These are phyloP conservation scores for Carex myosuroides DNA, from an alignment of 176 grass and related monocot genomes.

Conservation along the genomic window DNA sequence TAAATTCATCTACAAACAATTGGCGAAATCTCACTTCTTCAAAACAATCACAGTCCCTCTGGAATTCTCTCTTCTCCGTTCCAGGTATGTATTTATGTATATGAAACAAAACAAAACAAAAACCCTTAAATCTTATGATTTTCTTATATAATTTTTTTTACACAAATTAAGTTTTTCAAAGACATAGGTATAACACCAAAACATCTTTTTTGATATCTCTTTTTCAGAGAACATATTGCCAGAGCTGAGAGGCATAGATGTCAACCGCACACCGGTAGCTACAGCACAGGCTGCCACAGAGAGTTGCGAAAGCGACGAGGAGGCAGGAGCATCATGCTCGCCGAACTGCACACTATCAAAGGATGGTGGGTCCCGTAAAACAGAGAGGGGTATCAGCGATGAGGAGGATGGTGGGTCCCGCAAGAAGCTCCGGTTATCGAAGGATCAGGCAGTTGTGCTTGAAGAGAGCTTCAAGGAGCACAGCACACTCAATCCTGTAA, in stretches of 20 bases:
- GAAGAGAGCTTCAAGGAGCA: slow-evolving; percentile 90
- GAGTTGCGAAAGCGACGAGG: slow-evolving; percentile 48
- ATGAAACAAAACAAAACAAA: background rate
- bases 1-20: slow-evolving; percentile 29
- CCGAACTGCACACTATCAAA: slow-evolving; percentile 73
- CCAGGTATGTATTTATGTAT: slow-evolving; percentile 4
- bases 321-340: slow-evolving; percentile 58
- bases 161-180: background rate
- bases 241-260: slow-evolving; percentile 67
- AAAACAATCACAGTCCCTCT: background rate
- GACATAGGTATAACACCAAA: background rate
- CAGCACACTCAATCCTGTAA: slow-evolving; percentile 77
- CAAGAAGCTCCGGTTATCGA: slow-evolving; percentile 83
- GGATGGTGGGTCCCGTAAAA: background rate
- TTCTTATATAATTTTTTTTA: background rate
- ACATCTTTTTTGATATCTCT: background rate
- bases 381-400: slow-evolving; percentile 35
- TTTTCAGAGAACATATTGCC: slow-evolving; percentile 31
- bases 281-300: background rate
- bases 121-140: background rate
- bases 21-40: slow-evolving; percentile 14
- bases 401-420: slow-evolving; percentile 62
- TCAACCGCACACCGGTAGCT: slow-evolving; percentile 41
- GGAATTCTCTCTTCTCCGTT: slow-evolving; percentile 34
- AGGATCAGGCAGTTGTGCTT: slow-evolving; percentile 76